These are phyloP conservation scores for Candida namnaoensis DNA, from an alignment of 805 yeast genomes.

Conservation along the genomic window DNA sequence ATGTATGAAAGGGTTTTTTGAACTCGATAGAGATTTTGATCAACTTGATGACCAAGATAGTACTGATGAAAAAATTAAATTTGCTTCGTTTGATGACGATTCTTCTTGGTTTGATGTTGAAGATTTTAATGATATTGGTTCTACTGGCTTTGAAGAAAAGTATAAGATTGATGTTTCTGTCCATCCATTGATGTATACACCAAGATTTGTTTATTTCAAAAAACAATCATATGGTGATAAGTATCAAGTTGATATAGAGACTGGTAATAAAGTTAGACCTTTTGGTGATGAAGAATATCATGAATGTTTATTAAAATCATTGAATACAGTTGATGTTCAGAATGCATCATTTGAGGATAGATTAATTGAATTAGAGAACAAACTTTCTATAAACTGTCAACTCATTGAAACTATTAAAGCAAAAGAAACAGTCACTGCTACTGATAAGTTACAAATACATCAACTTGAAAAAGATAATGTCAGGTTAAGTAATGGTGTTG, in stretches of 20 bases:
- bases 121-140: constrained; percentile 53
- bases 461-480: constrained; percentile 15
- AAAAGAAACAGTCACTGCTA: constrained; percentile 25
- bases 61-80: constrained; percentile 5
- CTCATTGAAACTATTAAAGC: constrained; percentile 8
- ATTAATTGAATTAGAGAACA: constrained; percentile 15
- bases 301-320: constrained; percentile 34
- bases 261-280: constrained; percentile 27
- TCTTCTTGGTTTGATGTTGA: constrained; percentile 50
- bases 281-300: constrained; percentile 54
- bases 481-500: constrained; percentile 12
- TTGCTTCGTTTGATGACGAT: constrained; percentile 43
- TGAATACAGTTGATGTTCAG: constrained; percentile 38
- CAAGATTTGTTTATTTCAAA: constrained; percentile 61
- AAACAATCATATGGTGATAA: constrained; percentile 44
- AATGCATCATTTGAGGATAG: constrained; percentile 21
- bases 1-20: constrained; percentile 39
- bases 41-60: constrained; percentile 3
- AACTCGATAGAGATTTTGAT: constrained; percentile 13
- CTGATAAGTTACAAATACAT: background rate
- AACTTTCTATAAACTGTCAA: constrained; percentile 15
- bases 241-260: constrained; percentile 27
- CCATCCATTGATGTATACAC: constrained; percentile 57
- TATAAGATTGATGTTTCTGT: constrained; percentile 36
- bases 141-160: constrained; percentile 25